Evolutionary conservation across 306 rosid species (phyloP).

Genomic region (Vigna radiata): DNA sequence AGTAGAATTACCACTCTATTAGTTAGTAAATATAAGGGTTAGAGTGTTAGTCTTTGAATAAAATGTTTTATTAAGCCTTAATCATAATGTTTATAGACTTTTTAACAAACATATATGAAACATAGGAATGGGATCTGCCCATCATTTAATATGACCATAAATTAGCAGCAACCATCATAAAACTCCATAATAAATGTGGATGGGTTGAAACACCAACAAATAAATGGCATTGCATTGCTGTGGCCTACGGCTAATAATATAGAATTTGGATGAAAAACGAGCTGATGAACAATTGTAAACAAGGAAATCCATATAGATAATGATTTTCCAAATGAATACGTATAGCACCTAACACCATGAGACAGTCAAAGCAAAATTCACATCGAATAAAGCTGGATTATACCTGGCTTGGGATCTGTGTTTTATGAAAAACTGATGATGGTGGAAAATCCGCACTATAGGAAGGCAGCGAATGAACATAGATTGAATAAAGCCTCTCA

Average conservation of each 20-base stretch:
- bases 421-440: constrained; percentile 75
- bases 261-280: constrained; percentile 34
- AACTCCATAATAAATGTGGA: constrained; percentile 20
- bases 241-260: constrained; percentile 23
- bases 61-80: not conserved
- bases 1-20: not conserved
- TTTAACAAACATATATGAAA: not conserved
- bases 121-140: constrained; percentile 20
- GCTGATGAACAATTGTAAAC: constrained; percentile 24
- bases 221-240: constrained; percentile 18
- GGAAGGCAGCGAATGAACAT: constrained; percentile 84
- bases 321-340: constrained; percentile 15
- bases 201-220: constrained; percentile 1
- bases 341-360: constrained; percentile 34
- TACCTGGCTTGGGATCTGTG: constrained; percentile 99
- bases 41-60: not conserved
- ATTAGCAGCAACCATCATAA: constrained; percentile 21
- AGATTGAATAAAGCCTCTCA: constrained; percentile 69
- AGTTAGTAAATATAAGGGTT: not conserved
- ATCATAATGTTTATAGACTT: not conserved
- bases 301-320: constrained; percentile 24
- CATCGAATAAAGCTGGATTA: constrained; percentile 16
- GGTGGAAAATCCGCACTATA: constrained; percentile 60
- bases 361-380: constrained; percentile 8
- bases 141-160: constrained; percentile 8